Evolutionary conservation across 805 yeast genomes (phyloP), one percentile per base, ranked within the genome.

Genomic region (Kodamaea kakaduensis): DNA sequence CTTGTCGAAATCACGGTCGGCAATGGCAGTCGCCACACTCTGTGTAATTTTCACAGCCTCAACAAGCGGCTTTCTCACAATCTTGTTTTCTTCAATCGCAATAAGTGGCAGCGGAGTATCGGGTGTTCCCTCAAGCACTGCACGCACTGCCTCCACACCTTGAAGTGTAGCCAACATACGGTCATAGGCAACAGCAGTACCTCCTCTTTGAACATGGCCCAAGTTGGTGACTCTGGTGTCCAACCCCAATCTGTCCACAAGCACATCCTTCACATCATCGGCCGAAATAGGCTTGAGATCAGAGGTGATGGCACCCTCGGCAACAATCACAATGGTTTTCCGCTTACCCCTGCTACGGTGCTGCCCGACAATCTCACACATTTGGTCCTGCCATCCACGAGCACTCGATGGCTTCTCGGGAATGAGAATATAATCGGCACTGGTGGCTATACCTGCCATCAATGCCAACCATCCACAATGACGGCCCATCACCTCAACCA

Each of bases 201-300:
- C 98, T 67, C 98, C 98, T 65, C 98, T 78, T 71, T 93, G 98
- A 36, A 93, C 97, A 59, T 93, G 98, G 37, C 98, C 98, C 50
- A 93, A 71, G 9, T 94, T 86, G 26, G 98, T 93, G 51, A 90
- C 81, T 59, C 97, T 79, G 4, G 97, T 90, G 58, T 93, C 98
- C 37, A 93, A 73, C 9, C 96, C 96, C 43, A 93, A 67, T 13
- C 41, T 42, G 37, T 80, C 81, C 31, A 84, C 85, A 40, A 93
- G 70, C 12, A 82, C 93, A 34, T 86, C 78, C 61, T 83, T 81
- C 40, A 93, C 97, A 44, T 78, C 78, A 21, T 78, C 78, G 12
- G 94, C 73, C 8, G 89, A 73, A 49, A 93, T 86, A 29, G 93
- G 94, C 40, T 78, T 71, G 56, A 90, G 72, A 41, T 85, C 81